Conservation (phyloP, 2,329 filamentous ascomycete genomes). For the Fusarium pseudocircinatum region DNA sequence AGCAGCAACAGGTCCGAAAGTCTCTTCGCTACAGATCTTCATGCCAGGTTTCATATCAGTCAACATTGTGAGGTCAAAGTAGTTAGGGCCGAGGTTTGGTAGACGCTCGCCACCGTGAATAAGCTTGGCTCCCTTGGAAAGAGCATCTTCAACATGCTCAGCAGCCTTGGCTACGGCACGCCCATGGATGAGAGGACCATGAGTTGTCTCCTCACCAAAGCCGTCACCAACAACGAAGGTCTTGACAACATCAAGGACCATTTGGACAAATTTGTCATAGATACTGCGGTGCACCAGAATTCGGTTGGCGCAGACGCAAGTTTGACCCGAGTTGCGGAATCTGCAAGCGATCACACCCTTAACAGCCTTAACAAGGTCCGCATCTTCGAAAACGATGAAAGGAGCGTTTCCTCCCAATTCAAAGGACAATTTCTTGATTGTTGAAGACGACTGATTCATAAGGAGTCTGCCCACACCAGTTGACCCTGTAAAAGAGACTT, state of each 20-base stretch:
- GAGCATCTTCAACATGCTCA: conserved; percentile 69
- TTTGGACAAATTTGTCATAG: conserved; percentile 65
- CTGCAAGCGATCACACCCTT: conserved; percentile 73
- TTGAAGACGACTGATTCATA: conserved; percentile 75
- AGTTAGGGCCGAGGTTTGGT: conserved; percentile 70
- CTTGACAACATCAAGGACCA: conserved; percentile 62
- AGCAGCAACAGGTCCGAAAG: conserved; percentile 76
- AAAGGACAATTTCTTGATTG: conserved; percentile 78
- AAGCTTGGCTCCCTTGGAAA: conserved; percentile 68
- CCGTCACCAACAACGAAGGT: conserved; percentile 67
- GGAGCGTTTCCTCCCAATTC: conserved; percentile 80
- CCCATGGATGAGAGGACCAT: conserved; percentile 72
- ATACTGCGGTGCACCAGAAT: conserved; percentile 68
- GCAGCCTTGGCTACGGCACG: conserved; percentile 71
- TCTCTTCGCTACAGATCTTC: conserved; percentile 74
- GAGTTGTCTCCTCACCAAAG: conserved; percentile 63
- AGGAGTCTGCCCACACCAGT: conserved; percentile 58
- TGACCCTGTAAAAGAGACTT: conserved; percentile 78
- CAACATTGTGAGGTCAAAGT: conserved; percentile 75
- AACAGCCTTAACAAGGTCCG: conserved; percentile 75
- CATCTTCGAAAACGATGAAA: conserved; percentile 81
- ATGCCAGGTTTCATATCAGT: conserved; percentile 74
- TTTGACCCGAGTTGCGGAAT: conserved; percentile 77
- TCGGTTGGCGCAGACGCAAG: conserved; percentile 73
- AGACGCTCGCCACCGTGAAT: conserved; percentile 66